Evolutionary conservation across 176 grass and related monocot species (phyloP).

Genomic region (Microstegium vimineum): DNA sequence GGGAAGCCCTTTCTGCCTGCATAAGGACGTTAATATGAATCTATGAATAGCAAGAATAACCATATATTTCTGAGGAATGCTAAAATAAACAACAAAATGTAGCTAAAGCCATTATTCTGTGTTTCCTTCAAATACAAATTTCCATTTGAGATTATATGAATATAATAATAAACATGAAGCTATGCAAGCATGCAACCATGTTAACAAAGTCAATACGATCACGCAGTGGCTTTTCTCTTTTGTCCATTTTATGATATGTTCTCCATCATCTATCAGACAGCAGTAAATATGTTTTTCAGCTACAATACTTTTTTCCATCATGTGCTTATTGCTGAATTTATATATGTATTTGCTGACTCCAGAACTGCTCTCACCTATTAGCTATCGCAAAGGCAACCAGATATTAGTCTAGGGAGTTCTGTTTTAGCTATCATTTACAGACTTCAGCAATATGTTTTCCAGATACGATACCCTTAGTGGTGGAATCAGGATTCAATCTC

Average conservation of each 20-base stretch:
- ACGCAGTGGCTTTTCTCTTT: background rate
- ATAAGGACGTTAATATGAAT: constrained; percentile 9
- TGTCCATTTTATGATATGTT: background rate
- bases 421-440: background rate
- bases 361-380: background rate
- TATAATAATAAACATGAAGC: background rate
- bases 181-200: background rate
- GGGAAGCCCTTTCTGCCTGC: constrained; percentile 58
- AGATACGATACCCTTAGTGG: background rate
- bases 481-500: background rate
- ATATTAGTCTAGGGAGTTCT: background rate
- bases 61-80: background rate
- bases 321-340: background rate
- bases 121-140: background rate
- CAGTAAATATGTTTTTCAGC: background rate
- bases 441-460: background rate
- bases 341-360: background rate
- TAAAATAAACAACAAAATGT: background rate
- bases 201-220: background rate
- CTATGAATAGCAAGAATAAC: background rate
- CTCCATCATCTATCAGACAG: background rate
- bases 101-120: background rate
- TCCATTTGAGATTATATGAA: background rate
- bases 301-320: background rate
- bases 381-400: background rate